Conservation (phyloP, 345 rosid genomes). For the Litchi chinensis region DNA sequence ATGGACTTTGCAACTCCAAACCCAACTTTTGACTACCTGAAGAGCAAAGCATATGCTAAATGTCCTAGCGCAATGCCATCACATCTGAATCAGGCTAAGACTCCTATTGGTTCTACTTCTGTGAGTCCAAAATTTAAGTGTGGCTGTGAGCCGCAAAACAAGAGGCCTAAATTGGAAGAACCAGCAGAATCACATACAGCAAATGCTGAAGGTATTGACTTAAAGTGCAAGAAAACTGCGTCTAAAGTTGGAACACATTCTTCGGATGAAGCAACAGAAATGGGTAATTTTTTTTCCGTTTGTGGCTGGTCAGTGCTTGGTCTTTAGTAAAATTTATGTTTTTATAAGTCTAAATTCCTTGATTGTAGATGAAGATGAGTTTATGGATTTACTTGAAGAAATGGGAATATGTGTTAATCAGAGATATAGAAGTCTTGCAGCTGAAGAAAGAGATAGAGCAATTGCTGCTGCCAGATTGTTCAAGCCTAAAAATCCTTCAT, state of each 20-base stretch:
- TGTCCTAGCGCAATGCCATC: no score
- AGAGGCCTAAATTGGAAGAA: conserved; percentile 22
- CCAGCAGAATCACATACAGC: background rate
- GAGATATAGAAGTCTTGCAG: conserved; percentile 3
- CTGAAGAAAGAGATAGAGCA: conserved; percentile 36
- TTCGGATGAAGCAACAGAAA: background rate
- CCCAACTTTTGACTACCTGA: background rate
- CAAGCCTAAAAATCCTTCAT: conserved; percentile 42
- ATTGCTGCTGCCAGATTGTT: conserved; percentile 36
- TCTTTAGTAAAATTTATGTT: background rate
- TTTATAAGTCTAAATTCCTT: background rate
- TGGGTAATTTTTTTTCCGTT: conserved; percentile 16
- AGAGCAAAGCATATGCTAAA: no score
- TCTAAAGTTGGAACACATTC: background rate
- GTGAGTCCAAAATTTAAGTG: background rate
- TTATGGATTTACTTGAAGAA: background rate
- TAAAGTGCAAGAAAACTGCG: background rate
- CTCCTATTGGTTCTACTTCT: background rate
- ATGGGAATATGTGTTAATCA: conserved; percentile 23
- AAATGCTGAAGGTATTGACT: background rate
- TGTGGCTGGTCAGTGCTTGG: background rate
- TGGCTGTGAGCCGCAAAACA: background rate
- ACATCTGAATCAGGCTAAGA: conserved; percentile 10
- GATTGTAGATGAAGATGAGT: background rate
- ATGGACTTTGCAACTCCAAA: background rate